A percentile compares a stretch with the other conserved stretches of the same genome.
These are phyloP conservation scores for Chenopodium formosanum DNA, from an alignment of 148 eudicot genomes.

Conservation along the genomic window DNA sequence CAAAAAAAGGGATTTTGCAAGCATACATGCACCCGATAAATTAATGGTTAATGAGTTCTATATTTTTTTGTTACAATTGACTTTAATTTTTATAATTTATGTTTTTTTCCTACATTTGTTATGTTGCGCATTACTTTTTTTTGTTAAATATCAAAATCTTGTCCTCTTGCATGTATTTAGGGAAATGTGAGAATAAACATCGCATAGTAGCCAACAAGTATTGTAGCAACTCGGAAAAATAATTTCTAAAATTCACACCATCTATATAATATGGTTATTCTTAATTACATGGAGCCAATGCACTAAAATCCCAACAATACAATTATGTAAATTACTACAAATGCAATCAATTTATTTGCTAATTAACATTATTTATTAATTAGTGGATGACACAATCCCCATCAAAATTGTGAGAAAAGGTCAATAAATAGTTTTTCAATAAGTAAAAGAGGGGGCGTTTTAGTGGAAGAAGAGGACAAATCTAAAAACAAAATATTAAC, in stretches of 20 bases:
- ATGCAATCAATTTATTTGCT: neutral
- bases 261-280: neutral
- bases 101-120: too few relatives aligned
- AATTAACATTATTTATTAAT: neutral
- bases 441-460: neutral
- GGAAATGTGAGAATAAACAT: too few relatives aligned
- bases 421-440: neutral
- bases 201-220: neutral
- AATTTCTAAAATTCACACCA: too few relatives aligned
- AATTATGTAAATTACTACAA: neutral
- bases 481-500: neutral
- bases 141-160: too few relatives aligned
- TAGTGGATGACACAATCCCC: constrained; percentile 13
- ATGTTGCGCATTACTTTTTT: too few relatives aligned
- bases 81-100: too few relatives aligned
- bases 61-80: too few relatives aligned
- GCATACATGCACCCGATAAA: neutral
- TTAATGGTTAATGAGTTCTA: constrained; percentile 2
- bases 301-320: neutral
- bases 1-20: constrained; percentile 8
- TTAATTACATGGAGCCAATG: neutral
- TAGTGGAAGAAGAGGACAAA: constrained; percentile 6
- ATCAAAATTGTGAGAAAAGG: neutral
- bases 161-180: too few relatives aligned
- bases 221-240: neutral